These are phyloP conservation scores for Apiosordaria backusii DNA, from an alignment of 495 filamentous ascomycete species.

Conservation along the genomic window DNA sequence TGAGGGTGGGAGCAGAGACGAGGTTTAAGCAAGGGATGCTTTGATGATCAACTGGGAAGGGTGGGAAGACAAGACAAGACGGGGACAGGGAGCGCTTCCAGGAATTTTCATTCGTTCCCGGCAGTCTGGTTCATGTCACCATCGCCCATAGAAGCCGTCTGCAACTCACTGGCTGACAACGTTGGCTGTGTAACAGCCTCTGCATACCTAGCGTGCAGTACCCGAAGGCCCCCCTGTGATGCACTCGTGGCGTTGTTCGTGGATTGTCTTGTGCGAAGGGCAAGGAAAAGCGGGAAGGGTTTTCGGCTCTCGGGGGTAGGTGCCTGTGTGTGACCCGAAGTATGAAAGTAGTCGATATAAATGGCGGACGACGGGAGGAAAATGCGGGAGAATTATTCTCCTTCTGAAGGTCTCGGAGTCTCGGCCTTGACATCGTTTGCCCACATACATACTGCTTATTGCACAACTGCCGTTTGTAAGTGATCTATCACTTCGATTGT, in stretches of 20 bases:
- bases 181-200: background rate
- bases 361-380: too few relatives aligned
- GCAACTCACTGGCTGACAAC: background rate
- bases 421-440: background rate
- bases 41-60: background rate
- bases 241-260: background rate
- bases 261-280: background rate
- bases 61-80: background rate
- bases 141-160: background rate
- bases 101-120: constrained; percentile 15
- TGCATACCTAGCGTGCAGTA: background rate
- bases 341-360: background rate
- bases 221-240: background rate
- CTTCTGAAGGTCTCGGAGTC: background rate
- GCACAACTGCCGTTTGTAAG: background rate
- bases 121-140: constrained; percentile 12
- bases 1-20: background rate
- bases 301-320: background rate
- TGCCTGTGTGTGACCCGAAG: background rate
- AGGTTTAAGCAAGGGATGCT: too few relatives aligned
- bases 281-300: background rate
- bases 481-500: background rate
- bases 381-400: background rate
- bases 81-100: background rate
- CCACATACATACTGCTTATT: background rate